Evolutionary conservation across 257 asterid genomes (phyloP), one percentile per base, ranked within the genome.

Genomic region (Solanum piurae): DNA sequence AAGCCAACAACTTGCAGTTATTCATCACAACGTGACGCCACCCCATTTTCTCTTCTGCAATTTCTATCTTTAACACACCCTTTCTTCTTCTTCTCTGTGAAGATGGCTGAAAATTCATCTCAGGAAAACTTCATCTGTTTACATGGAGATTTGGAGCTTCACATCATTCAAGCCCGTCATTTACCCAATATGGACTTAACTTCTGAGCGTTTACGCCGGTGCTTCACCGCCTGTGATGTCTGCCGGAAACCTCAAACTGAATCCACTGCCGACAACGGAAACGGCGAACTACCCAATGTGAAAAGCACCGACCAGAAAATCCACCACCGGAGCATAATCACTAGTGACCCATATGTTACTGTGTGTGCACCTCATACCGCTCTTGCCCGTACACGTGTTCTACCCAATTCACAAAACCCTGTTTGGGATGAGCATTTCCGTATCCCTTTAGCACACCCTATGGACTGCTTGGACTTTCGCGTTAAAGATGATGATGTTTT

Each of bases 141-240:
- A 87, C 93, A 96, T 83, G 99, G 99, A 7, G 99, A 96, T 90
- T 91, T 96, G 87, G 95, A 96, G 4, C 91, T 96, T 6, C 91
- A 86, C 12, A 87, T 96, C 69, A 36, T 91, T 83, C 95, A 94
- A 91, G 99, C 99, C 6, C 94, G 98, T 52, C 8, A 86, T 72
- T 93, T 96, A 68, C 99, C 99, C 23, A 95, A 96, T 93, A 92
- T 93, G 98, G 99, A 96, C 95, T 84, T 95, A 34, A 74, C 94
- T 79, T 68, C 98, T 16, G 94, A 91, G 90, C 96, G 92, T 77
- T 83, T 96, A 86, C 98, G 99, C 89, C 92, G 83, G 68, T 92
- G 94, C 34, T 92, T 96, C 92, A 87, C 94, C 12, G 92, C 87
- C 84, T 95, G 95, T 90, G 93, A 91, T 44, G 87, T 83, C 85